Base-by-base conservation (phyloP, 441 rosid genomes). In the Populus trichocarpa region DNA sequence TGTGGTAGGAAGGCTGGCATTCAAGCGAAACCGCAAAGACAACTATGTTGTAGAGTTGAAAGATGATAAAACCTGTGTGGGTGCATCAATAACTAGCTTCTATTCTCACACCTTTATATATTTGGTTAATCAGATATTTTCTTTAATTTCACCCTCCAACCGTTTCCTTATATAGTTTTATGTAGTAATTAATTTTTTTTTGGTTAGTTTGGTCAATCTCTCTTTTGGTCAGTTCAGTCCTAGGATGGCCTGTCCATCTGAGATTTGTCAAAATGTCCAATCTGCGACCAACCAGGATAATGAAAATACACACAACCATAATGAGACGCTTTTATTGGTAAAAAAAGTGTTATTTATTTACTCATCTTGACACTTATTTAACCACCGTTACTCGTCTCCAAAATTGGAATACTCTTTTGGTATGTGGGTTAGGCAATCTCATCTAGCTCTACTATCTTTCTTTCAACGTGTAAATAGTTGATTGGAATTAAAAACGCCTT, bases 1-100 rank as follows among this genome's bases (percentile, higher is more conserved):
- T 5, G 83, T 84, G 36, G 36, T 84, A 69, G 94, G 99, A 77
- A 85, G 73, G 80, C 84, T 84, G 80, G 95, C 96, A 1, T 82
- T 83, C 81, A 92, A 86, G 77, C 78, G 88, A 46, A 91, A 85
- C 75, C 93, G 84, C 63, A 87, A 66, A 25, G 75, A 71, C 71
- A 77, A 68, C 35, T 65, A 79, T 30, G 83, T 87, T 70, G 84
- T 77, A 78, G 88, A 86, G 73, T 72, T 87, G 66, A 84, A 82
- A 80, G 88, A 88, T 75, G 88, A 81, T 78, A 82, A 88, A 74
- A 71, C 72, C 53, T 38, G 53, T 70, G 94, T 95, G 85, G 77
- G 96, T 87, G 74, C 69, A 73, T 63, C 74, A 68, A 46, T 74
- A 10, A 53, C 36, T 72, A 22, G 28, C 66, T 25, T 78, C 33